Evolutionary conservation across 1,284 basidiomycete species (phyloP).

Genomic region (Microbotryum scabiosae): DNA sequence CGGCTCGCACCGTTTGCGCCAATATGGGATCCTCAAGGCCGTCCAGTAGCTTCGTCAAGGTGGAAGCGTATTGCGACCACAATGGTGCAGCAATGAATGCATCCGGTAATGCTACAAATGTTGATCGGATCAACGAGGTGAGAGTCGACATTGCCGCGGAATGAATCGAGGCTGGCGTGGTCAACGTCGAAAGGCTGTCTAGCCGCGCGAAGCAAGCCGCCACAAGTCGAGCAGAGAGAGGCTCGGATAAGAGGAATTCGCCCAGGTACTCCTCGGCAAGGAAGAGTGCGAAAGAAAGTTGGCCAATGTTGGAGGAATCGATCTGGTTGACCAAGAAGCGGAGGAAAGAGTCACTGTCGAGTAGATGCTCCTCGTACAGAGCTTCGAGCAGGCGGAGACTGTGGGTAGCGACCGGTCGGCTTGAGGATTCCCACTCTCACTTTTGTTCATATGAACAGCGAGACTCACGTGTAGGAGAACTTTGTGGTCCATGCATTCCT

Average conservation of each 20-base stretch:
- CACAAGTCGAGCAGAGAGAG: conserved; percentile 8
- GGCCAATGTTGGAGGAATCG: conserved; percentile 65
- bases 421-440: background rate
- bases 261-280: conserved; percentile 70
- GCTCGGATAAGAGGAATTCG: conserved; percentile 55
- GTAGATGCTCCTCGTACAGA: conserved; percentile 69
- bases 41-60: background rate
- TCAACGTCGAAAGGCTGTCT: conserved; percentile 44
- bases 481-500: conserved; percentile 69
- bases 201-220: conserved; percentile 56
- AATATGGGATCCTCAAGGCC: background rate
- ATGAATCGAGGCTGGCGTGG: background rate
- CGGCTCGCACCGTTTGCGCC: conserved; percentile 7
- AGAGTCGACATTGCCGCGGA: background rate
- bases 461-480: conserved; percentile 65
- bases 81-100: conserved; percentile 19
- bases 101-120: conserved; percentile 23
- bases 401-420: background rate
- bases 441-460: background rate
- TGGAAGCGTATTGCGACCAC: conserved; percentile 3
- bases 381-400: conserved; percentile 66
- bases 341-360: conserved; percentile 71
- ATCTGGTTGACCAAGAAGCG: conserved; percentile 78
- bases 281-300: conserved; percentile 69
- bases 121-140: conserved; percentile 11